Conservation (phyloP, 1,284 basidiomycete genomes). For the Laetiporus sulphureus region DNA sequence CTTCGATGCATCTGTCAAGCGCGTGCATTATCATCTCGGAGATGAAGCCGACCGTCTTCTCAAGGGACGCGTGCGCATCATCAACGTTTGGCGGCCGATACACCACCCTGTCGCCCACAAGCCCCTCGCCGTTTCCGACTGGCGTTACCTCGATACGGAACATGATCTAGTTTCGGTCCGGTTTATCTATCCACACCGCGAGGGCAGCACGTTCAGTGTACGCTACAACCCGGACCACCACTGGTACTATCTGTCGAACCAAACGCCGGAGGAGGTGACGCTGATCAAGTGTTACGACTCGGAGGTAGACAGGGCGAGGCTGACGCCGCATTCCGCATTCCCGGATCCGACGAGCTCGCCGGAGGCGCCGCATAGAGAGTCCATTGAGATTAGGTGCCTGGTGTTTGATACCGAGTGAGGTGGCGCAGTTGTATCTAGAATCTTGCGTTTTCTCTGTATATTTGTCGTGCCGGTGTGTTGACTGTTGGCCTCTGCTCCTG, state of each 20-base stretch:
- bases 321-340: constrained; percentile 43
- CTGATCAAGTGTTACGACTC: constrained; percentile 45
- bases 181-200: constrained; percentile 24
- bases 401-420: constrained; percentile 27
- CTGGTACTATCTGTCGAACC: constrained; percentile 39
- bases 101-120: constrained; percentile 33
- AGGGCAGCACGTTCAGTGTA: constrained; percentile 29
- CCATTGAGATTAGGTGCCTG: constrained; percentile 33
- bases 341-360: constrained; percentile 29
- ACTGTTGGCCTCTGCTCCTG: no score
- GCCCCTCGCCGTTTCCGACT: constrained; percentile 42
- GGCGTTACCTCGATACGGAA: constrained; percentile 28
- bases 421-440: not conserved
- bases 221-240: constrained; percentile 30
- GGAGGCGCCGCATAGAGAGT: constrained; percentile 34
- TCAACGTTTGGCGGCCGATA: constrained; percentile 50
- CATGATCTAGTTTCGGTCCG: constrained; percentile 28
- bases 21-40: constrained; percentile 46
- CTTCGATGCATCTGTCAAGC: constrained; percentile 34
- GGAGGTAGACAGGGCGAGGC: constrained; percentile 29
- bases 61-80: constrained; percentile 42
- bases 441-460: not conserved
- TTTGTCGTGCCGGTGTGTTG: not conserved
- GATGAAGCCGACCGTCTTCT: constrained; percentile 38
- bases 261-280: constrained; percentile 39